These are phyloP conservation scores for Dipsacomyces acuminosporus DNA, from an alignment of 371 early-diverging fungal species.

Conservation along the genomic window DNA sequence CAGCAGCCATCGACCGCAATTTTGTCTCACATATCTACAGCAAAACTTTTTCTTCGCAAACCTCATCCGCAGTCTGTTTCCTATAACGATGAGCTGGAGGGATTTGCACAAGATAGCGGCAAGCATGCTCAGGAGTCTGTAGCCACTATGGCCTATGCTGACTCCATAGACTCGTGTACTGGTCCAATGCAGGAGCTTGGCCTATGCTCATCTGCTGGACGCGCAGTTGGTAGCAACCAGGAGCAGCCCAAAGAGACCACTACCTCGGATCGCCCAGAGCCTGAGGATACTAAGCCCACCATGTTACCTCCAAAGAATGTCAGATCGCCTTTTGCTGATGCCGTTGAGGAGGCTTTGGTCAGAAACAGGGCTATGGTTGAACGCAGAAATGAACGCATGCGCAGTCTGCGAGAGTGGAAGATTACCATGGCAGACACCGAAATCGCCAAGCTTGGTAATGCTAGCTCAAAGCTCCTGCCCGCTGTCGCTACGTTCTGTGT, in stretches of 20 bases:
- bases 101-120: too few relatives aligned
- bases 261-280: too few relatives aligned
- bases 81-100: too few relatives aligned
- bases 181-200: not conserved
- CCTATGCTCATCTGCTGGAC: not conserved
- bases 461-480: not conserved
- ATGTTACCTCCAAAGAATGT: not conserved
- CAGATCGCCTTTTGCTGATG: slow-evolving; percentile 32
- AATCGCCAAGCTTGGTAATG: not conserved
- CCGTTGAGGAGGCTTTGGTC: slow-evolving; percentile 23
- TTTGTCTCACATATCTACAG: too few relatives aligned
- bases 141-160: too few relatives aligned
- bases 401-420: slow-evolving; percentile 18
- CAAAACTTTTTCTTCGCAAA: too few relatives aligned
- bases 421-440: not conserved
- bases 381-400: slow-evolving; percentile 15
- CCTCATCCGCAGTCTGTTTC: too few relatives aligned
- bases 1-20: too few relatives aligned
- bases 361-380: slow-evolving; percentile 8
- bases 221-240: not conserved
- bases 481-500: slow-evolving; percentile 12
- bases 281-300: too few relatives aligned
- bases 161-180: too few relatives aligned
- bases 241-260: too few relatives aligned
- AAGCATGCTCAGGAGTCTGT: too few relatives aligned